Evolutionary conservation across 2,329 filamentous ascomycete genomes (phyloP).

Genomic region (Colletotrichum coccodes): DNA sequence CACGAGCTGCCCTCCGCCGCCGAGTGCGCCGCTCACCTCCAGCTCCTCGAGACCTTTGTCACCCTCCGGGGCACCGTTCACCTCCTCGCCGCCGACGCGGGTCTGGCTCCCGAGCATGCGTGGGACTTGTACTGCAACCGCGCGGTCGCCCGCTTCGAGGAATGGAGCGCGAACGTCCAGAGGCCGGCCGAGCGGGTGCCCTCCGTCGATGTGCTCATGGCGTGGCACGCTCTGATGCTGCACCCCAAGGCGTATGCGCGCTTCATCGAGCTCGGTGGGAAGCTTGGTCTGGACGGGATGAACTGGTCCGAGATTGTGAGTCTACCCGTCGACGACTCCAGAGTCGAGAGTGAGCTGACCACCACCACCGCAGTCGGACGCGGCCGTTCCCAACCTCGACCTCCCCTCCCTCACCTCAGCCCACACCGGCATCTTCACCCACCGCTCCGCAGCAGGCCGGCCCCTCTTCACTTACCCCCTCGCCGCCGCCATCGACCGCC

Average conservation of each 20-base stretch:
- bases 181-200: constrained; percentile 27
- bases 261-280: constrained; percentile 18
- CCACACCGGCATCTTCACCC: constrained; percentile 29
- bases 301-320: constrained; percentile 27
- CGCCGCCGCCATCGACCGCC: constrained; percentile 46
- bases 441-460: constrained; percentile 21
- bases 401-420: not conserved
- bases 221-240: constrained; percentile 48
- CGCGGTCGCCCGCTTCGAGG: constrained; percentile 39
- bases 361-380: not conserved
- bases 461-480: constrained; percentile 35
- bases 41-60: constrained; percentile 67
- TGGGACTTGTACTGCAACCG: constrained; percentile 41
- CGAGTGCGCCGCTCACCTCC: constrained; percentile 66
- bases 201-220: constrained; percentile 46
- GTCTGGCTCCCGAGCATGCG: constrained; percentile 29
- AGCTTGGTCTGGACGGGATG: constrained; percentile 14
- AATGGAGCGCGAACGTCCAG: not conserved
- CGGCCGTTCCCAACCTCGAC: not conserved
- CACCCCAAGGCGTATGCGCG: constrained; percentile 40
- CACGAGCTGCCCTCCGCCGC: constrained; percentile 33
- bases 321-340: not conserved
- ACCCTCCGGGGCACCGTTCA: constrained; percentile 52
- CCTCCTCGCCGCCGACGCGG: constrained; percentile 27
- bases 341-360: not conserved